Conservation (phyloP, 495 filamentous ascomycete species). For the Penicillium egyptiacum region DNA sequence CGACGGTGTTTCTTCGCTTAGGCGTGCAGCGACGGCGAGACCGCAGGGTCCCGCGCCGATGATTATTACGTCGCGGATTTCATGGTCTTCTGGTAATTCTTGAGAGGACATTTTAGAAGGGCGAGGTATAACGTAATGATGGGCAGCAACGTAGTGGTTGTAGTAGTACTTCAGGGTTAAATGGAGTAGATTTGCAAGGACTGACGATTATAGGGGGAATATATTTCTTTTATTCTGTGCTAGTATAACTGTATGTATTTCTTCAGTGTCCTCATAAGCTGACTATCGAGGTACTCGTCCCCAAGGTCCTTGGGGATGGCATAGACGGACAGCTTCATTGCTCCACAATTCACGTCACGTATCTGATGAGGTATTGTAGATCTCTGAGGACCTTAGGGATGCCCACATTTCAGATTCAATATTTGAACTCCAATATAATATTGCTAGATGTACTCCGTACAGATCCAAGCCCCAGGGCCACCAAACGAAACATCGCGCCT, state of each 20-base stretch:
- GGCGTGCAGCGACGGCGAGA: conserved; percentile 58
- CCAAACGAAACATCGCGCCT: too few species aligned
- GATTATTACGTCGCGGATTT: conserved; percentile 58
- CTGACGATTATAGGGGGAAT: neutral
- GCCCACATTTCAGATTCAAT: neutral
- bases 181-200: neutral
- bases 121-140: neutral
- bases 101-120: conserved; percentile 1
- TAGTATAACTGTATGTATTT: neutral
- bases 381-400: conserved; percentile 30
- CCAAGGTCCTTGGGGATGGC: conserved; percentile 37
- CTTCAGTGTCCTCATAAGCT: conserved; percentile 26
- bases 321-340: neutral
- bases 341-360: conserved; percentile 10
- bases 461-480: too few species aligned
- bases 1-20: conserved; percentile 60
- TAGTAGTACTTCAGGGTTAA: neutral
- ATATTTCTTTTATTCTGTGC: conserved; percentile 7
- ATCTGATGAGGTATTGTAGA: conserved; percentile 8
- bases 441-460: too few species aligned
- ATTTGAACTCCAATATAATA: neutral
- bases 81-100: conserved; percentile 3
- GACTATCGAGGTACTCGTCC: conserved; percentile 39
- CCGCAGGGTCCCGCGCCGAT: conserved; percentile 65
- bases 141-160: neutral